Conservation (phyloP, 2,329 filamentous ascomycete species). For the Penicillium oxalicum region DNA sequence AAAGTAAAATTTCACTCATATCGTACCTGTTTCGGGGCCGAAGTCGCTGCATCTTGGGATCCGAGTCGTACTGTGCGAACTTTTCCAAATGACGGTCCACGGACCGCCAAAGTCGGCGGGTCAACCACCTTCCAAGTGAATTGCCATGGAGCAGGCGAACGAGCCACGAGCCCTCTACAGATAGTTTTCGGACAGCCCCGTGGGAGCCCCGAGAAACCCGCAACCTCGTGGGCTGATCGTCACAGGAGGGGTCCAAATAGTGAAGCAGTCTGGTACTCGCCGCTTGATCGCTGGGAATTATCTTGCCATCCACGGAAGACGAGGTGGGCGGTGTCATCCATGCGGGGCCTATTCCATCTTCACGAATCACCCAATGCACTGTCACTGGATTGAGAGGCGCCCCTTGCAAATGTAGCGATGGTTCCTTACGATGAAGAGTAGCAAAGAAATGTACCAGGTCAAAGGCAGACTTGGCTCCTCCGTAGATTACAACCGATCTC, state of each 20-base stretch:
- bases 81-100: constrained; percentile 11
- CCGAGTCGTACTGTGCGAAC: constrained; percentile 12
- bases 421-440: constrained; percentile 16
- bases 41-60: constrained; percentile 17
- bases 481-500: constrained; percentile 18
- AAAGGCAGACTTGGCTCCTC: constrained; percentile 24
- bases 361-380: constrained; percentile 23
- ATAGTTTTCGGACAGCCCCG: background rate
- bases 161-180: constrained; percentile 19
- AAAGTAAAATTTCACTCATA: too few species aligned
- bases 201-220: too few species aligned
- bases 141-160: constrained; percentile 19
- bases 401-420: constrained; percentile 7
- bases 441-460: constrained; percentile 24
- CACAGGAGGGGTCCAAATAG: constrained; percentile 15
- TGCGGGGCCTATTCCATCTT: constrained; percentile 15
- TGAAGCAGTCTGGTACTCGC: constrained; percentile 18
- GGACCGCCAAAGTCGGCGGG: constrained; percentile 16
- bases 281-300: constrained; percentile 19
- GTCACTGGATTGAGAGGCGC: constrained; percentile 10
- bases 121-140: constrained; percentile 15
- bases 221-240: constrained; percentile 15
- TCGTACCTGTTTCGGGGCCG: constrained; percentile 15
- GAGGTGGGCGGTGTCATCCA: constrained; percentile 23
- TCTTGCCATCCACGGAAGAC: constrained; percentile 12